Evolutionary conservation across 2,329 filamentous ascomycete genomes (phyloP).

Genomic region (Pseudomassariella vexata): DNA sequence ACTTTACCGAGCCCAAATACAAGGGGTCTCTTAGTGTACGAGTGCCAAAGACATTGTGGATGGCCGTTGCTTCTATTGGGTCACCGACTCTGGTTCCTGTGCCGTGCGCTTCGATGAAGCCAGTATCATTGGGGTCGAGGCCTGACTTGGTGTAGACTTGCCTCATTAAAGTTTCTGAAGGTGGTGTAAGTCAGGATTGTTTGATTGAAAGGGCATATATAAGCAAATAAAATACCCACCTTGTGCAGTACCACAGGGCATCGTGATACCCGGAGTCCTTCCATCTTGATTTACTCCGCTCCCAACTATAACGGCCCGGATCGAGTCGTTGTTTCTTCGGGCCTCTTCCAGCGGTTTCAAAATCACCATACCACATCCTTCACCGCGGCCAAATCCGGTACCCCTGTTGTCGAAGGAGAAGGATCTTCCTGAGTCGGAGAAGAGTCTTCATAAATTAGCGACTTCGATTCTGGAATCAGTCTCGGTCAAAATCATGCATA

Average conservation of each 20-base stretch:
- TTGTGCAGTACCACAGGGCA: slow-evolving; percentile 47
- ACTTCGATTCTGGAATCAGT: slow-evolving; percentile 10
- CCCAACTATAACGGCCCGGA: slow-evolving; percentile 44
- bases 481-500: too few relatives aligned
- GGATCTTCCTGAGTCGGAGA: slow-evolving; percentile 46
- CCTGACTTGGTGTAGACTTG: slow-evolving; percentile 34
- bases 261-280: slow-evolving; percentile 48
- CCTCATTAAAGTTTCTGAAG: slow-evolving; percentile 33
- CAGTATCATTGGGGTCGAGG: slow-evolving; percentile 30
- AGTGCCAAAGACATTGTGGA: slow-evolving; percentile 37
- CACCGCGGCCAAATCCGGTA: slow-evolving; percentile 56
- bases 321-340: slow-evolving; percentile 47
- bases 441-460: slow-evolving; percentile 26
- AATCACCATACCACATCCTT: slow-evolving; percentile 50
- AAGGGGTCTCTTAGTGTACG: slow-evolving; percentile 34
- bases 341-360: slow-evolving; percentile 53
- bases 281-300: slow-evolving; percentile 53
- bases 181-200: slow-evolving; percentile 9
- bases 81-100: slow-evolving; percentile 52
- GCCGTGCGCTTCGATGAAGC: slow-evolving; percentile 48
- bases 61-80: slow-evolving; percentile 46
- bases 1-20: slow-evolving; percentile 43
- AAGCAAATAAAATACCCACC: slow-evolving; percentile 21
- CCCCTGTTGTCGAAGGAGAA: slow-evolving; percentile 45
- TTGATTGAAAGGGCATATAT: neutral